Conservation (phyloP, 768 basidiomycete species). For the Rhizopogon sp. region DNA sequence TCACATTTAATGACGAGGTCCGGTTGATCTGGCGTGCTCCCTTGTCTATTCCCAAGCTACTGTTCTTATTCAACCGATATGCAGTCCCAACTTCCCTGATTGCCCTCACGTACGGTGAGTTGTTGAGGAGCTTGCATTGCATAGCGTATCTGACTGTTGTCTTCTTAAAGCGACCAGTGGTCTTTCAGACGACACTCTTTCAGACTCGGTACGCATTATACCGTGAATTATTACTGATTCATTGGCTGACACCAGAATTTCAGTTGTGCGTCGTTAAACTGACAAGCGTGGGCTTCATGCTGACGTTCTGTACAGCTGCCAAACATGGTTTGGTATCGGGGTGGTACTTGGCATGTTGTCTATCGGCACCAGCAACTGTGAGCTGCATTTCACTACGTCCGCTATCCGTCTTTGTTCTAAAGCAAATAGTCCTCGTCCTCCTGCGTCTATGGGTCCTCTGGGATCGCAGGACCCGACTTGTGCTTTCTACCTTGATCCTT, state of each 20-base stretch:
- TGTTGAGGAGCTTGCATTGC: not conserved
- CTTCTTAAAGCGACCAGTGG: conserved; percentile 20
- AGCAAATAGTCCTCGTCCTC: conserved; percentile 30
- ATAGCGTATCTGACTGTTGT: not conserved
- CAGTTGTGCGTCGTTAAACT: not conserved
- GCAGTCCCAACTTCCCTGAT: conserved; percentile 26
- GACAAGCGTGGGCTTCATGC: not conserved
- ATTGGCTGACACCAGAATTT: not conserved
- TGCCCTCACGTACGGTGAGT: conserved; percentile 25
- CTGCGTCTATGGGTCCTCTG: conserved; percentile 37
- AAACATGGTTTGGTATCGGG: conserved; percentile 11
- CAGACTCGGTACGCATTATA: conserved; percentile 5
- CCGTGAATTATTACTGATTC: not conserved
- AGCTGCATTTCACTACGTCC: not conserved
- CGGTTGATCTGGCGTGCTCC: conserved; percentile 25
- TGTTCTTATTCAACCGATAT: conserved; percentile 32
- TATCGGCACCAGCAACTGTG: conserved; percentile 32
- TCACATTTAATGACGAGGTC: conserved; percentile 31
- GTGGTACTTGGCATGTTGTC: conserved; percentile 32
- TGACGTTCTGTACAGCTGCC: conserved; percentile 18
- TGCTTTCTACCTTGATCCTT: conserved; percentile 23
- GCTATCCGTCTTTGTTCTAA: not conserved
- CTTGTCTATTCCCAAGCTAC: conserved; percentile 21
- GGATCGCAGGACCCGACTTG: conserved; percentile 20
- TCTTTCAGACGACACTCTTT: conserved; percentile 1